Conservation (phyloP, 257 asterid species). For the Coffea canephora region DNA sequence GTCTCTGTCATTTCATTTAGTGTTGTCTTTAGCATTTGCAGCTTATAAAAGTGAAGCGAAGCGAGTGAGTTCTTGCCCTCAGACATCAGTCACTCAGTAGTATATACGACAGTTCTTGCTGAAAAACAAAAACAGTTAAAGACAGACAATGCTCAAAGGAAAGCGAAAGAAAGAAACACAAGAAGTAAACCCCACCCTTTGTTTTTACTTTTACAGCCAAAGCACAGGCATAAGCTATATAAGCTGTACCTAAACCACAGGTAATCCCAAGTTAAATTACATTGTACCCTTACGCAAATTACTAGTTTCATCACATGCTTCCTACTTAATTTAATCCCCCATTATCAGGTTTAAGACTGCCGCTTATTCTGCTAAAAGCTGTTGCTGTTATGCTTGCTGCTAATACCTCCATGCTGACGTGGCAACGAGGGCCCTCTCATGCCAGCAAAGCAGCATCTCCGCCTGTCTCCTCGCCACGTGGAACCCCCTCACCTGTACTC, state of each 20-base stretch:
- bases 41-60: not conserved
- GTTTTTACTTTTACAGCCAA: not conserved
- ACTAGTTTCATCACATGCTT: not conserved
- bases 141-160: not conserved
- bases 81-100: too few relatives aligned
- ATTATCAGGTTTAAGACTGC: too few relatives aligned
- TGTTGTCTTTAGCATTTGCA: not conserved
- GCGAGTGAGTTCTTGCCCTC: not conserved
- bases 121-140: too few relatives aligned
- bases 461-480: slow-evolving; percentile 78
- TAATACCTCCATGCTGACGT: slow-evolving; percentile 90
- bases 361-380: not conserved
- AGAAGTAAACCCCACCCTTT: not conserved
- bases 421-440: slow-evolving; percentile 79
- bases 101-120: too few relatives aligned
- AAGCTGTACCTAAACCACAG: not conserved
- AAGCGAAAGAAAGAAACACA: not conserved
- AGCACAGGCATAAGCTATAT: not conserved
- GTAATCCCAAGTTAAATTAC: too few relatives aligned
- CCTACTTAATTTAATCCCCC: not conserved
- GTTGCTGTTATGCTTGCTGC: not conserved
- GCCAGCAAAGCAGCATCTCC: slow-evolving; percentile 99
- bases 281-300: too few relatives aligned
- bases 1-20: not conserved
- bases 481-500: slow-evolving; percentile 77